Conservation (phyloP, 148 eudicot species). For the Camellia japonica region DNA sequence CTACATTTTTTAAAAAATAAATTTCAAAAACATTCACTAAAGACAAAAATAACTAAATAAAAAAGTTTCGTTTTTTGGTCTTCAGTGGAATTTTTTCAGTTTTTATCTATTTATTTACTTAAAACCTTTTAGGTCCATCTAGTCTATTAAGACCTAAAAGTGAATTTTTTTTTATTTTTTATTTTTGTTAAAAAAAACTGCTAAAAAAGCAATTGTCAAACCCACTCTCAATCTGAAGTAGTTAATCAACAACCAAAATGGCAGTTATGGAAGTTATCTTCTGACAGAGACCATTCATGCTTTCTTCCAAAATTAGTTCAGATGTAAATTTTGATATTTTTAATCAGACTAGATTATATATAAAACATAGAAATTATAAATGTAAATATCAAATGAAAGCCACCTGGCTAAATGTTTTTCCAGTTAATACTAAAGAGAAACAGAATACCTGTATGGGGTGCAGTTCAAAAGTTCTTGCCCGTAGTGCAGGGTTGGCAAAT, state of each 20-base stretch:
- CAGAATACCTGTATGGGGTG: conserved; percentile 76
- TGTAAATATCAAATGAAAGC: not conserved
- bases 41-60: too few species aligned
- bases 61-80: too few species aligned
- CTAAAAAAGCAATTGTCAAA: too few species aligned
- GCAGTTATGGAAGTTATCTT: not conserved
- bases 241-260: not conserved
- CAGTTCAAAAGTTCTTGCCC: conserved; percentile 51
- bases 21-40: too few species aligned
- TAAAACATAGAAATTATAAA: not conserved
- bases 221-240: not conserved
- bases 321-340: not conserved
- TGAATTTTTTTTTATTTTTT: too few species aligned
- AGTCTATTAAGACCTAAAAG: too few species aligned
- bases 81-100: too few species aligned
- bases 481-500: conserved; percentile 44
- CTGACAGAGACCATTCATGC: not conserved
- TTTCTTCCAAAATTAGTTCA: not conserved
- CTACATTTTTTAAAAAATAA: too few species aligned
- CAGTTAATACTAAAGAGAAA: not conserved
- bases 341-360: not conserved
- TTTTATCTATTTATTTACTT: too few species aligned
- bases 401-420: not conserved
- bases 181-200: too few species aligned
- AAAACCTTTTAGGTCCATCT: too few species aligned